phyloP scores from a whole-genome alignment of 202 grass and related monocot species.

The Bolboschoenoplectus hybrid region DNA sequence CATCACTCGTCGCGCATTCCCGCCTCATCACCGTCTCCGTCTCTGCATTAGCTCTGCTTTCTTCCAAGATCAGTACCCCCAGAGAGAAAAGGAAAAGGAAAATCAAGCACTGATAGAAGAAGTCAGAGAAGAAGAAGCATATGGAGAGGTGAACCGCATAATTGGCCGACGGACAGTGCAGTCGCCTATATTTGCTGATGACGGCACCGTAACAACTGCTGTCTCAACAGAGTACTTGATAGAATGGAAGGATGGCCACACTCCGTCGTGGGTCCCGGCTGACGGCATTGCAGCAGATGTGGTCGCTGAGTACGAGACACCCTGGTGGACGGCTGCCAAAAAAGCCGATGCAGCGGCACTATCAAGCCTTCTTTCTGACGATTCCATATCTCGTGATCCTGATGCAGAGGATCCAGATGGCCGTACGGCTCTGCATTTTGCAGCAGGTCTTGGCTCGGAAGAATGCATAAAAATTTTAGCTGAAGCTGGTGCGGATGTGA shows the following conservation, averaged over 20 bases:
- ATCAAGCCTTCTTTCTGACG: constrained; percentile 56
- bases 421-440: constrained; percentile 83
- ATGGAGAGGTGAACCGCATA: constrained; percentile 80
- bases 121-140: constrained; percentile 55
- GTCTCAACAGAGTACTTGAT: constrained; percentile 73
- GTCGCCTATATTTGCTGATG: constrained; percentile 59
- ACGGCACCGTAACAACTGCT: constrained; percentile 56
- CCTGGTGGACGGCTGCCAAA: constrained; percentile 87
- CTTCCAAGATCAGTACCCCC: constrained; percentile 70
- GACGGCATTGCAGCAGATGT: constrained; percentile 78
- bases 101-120: neutral
- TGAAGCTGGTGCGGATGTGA: constrained; percentile 60
- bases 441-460: constrained; percentile 70
- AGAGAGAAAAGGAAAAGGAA: neutral
- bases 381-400: constrained; percentile 58
- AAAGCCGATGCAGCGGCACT: constrained; percentile 62
- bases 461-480: constrained; percentile 70
- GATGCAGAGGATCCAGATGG: constrained; percentile 78
- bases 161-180: constrained; percentile 71
- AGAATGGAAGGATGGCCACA: constrained; percentile 87
- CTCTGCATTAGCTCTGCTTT: constrained; percentile 44
- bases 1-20: neutral
- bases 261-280: constrained; percentile 62
- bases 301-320: constrained; percentile 76
- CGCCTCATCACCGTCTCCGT: constrained; percentile 26